A percentile compares a stretch with the other conserved stretches of the same genome.
These are phyloP conservation scores for Sclerotinia subarctica DNA, from an alignment of 2,329 filamentous ascomycete species.

Conservation along the genomic window DNA sequence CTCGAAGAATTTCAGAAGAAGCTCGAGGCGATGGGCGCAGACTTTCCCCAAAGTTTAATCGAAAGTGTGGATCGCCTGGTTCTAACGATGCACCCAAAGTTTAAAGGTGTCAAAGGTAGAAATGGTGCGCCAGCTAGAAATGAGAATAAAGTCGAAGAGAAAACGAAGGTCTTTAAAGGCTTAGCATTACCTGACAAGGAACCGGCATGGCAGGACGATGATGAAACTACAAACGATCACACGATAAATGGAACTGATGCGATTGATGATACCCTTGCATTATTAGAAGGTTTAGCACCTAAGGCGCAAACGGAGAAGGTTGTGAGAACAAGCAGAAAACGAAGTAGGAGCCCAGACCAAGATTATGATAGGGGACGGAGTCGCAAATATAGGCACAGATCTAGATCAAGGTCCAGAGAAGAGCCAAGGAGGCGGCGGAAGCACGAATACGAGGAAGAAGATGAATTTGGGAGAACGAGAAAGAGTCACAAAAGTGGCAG, in stretches of 20 bases:
- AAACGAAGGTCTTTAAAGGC: slow-evolving; percentile 85
- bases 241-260: slow-evolving; percentile 54
- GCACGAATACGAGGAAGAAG: slow-evolving; percentile 53
- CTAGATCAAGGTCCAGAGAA: slow-evolving; percentile 52
- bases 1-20: slow-evolving; percentile 72
- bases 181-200: slow-evolving; percentile 81
- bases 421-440: slow-evolving; percentile 43
- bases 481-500: slow-evolving; percentile 43
- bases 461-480: slow-evolving; percentile 55
- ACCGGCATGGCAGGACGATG: slow-evolving; percentile 51
- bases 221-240: slow-evolving; percentile 39
- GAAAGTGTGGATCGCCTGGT: slow-evolving; percentile 90
- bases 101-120: slow-evolving; percentile 71
- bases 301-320: slow-evolving; percentile 49
- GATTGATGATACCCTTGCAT: slow-evolving; percentile 88
- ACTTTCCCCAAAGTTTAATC: slow-evolving; percentile 75
- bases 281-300: slow-evolving; percentile 80
- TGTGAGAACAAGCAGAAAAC: slow-evolving; percentile 46
- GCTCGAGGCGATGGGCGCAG: slow-evolving; percentile 73
- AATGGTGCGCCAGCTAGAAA: slow-evolving; percentile 42
- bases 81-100: slow-evolving; percentile 84
- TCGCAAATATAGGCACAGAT: slow-evolving; percentile 45
- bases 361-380: slow-evolving; percentile 40
- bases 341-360: slow-evolving; percentile 51
- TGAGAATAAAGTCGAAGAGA: slow-evolving; percentile 58